These are phyloP conservation scores for Tolypocladium sp. DNA, from an alignment of 2,329 filamentous ascomycete genomes.

Conservation along the genomic window DNA sequence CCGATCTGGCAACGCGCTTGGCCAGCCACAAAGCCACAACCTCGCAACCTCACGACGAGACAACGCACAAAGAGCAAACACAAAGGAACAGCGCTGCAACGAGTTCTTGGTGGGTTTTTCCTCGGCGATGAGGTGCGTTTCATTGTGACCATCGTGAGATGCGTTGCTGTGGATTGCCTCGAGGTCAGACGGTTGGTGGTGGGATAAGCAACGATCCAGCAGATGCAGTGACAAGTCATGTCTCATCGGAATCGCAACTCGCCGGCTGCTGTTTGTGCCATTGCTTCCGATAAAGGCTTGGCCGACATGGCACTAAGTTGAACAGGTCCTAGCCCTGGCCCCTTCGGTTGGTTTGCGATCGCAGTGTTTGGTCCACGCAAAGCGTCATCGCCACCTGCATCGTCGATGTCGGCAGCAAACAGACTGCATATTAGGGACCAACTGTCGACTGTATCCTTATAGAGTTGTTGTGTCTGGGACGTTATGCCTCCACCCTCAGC, in stretches of 20 bases:
- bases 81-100: neutral
- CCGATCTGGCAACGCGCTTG: conserved; percentile 10
- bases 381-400: too few relatives aligned
- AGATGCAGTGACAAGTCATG: neutral
- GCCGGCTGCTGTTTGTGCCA: neutral
- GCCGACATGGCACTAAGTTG: neutral
- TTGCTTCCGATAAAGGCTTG: neutral
- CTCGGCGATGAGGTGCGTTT: neutral
- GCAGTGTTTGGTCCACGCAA: too few relatives aligned
- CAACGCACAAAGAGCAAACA: neutral
- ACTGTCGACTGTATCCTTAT: neutral
- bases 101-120: neutral
- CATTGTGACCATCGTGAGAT: neutral
- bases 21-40: neutral
- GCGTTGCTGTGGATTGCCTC: neutral
- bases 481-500: neutral
- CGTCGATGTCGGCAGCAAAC: neutral
- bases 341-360: neutral
- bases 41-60: neutral
- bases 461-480: neutral
- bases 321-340: neutral
- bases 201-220: neutral
- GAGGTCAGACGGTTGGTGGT: too few relatives aligned
- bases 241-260: neutral
- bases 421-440: neutral